Percentiles rank a stretch among this genome's conserved stretches.
Evolutionary conservation across 192 early-diverging fungal genomes (phyloP).

Genomic region (Pilaira anomala): DNA sequence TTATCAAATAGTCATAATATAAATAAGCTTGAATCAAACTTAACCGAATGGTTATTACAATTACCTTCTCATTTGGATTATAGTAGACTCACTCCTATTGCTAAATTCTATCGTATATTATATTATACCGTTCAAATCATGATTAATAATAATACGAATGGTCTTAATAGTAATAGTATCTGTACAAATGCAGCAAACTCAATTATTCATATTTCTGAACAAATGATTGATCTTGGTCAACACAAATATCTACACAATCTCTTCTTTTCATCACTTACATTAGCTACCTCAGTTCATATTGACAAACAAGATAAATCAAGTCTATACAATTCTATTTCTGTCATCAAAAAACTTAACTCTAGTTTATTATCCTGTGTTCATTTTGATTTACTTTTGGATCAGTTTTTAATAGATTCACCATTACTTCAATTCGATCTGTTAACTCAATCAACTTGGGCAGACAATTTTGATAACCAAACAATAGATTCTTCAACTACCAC

Average conservation of each 20-base stretch:
- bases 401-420: neutral
- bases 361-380: neutral
- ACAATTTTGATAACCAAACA: conserved; percentile 1
- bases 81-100: conserved; percentile 20
- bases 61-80: conserved; percentile 34
- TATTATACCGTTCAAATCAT: conserved; percentile 39
- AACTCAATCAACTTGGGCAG: neutral
- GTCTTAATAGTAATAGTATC: conserved; percentile 17
- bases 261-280: neutral
- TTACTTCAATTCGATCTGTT: neutral
- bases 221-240: conserved; percentile 25
- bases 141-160: conserved; percentile 15
- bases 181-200: conserved; percentile 26
- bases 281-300: conserved; percentile 8
- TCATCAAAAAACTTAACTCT: neutral
- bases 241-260: neutral
- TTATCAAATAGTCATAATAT: too few species aligned
- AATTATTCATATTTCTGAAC: conserved; percentile 38
- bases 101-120: conserved; percentile 28
- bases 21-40: conserved; percentile 8
- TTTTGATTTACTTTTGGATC: conserved; percentile 6
- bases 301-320: neutral
- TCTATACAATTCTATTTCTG: neutral
- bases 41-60: conserved; percentile 33
- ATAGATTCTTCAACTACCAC: neutral